Conservation (phyloP, 179 eudicot genomes). For the Camellia oleifera region DNA sequence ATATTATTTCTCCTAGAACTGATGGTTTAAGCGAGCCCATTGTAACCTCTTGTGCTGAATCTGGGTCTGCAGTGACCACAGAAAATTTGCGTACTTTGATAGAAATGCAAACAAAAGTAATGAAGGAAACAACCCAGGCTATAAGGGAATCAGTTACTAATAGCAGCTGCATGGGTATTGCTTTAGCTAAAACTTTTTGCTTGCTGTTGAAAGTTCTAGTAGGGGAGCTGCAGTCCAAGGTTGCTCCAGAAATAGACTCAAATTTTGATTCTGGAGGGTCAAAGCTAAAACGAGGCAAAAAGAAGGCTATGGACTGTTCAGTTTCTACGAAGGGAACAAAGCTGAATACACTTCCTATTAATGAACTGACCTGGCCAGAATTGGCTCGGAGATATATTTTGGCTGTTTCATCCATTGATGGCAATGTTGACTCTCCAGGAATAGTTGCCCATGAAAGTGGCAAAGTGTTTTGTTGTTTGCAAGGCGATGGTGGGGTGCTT, state of each 20-base stretch:
- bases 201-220: conserved; percentile 54
- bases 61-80: conserved; percentile 21
- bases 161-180: conserved; percentile 34
- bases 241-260: conserved; percentile 52
- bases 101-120: conserved; percentile 29
- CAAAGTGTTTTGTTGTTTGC: conserved; percentile 57
- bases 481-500: conserved; percentile 70
- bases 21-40: conserved; percentile 27
- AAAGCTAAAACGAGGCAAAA: conserved; percentile 55
- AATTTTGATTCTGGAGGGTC: conserved; percentile 48
- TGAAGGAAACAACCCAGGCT: conserved; percentile 30
- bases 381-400: conserved; percentile 67
- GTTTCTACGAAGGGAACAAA: conserved; percentile 42
- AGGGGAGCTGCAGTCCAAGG: conserved; percentile 58
- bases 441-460: conserved; percentile 38
- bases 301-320: conserved; percentile 46
- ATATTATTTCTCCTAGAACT: conserved; percentile 26
- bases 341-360: conserved; percentile 53
- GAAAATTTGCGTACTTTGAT: conserved; percentile 26
- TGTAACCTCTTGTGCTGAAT: conserved; percentile 34
- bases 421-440: conserved; percentile 47
- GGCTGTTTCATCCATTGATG: conserved; percentile 49
- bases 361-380: conserved; percentile 77
- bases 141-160: conserved; percentile 24
- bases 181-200: conserved; percentile 40